Percentiles rank a stretch among this genome's conserved stretches.
phyloP scores from a whole-genome alignment of 371 early-diverging fungal species.

The Syncephalastrum racemosum region DNA sequence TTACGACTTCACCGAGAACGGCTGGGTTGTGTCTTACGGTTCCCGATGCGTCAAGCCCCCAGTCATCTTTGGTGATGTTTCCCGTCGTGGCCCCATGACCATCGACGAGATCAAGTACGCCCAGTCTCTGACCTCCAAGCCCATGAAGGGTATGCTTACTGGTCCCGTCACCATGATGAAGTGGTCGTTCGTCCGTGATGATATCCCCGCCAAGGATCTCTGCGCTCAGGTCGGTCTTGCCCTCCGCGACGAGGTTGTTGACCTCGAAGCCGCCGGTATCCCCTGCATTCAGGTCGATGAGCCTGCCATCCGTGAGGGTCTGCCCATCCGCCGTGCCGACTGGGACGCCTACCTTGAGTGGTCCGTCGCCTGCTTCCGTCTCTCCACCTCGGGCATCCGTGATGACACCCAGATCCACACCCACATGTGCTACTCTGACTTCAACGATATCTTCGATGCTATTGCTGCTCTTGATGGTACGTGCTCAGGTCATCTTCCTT shows the following conservation, averaged over 20 bases:
- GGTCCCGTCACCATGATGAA: constrained; percentile 94
- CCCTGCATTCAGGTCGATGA: constrained; percentile 96
- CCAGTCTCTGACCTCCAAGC: constrained; percentile 83
- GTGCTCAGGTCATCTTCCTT: constrained; percentile 5
- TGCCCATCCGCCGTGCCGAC: constrained; percentile 88
- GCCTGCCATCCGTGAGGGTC: constrained; percentile 97
- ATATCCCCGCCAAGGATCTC: constrained; percentile 84
- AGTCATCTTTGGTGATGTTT: constrained; percentile 90
- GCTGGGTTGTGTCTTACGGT: constrained; percentile 98
- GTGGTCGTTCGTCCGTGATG: constrained; percentile 98
- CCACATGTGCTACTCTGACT: constrained; percentile 97
- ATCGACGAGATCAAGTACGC: constrained; percentile 81
- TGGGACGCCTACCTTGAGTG: constrained; percentile 91
- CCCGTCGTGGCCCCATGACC: constrained; percentile 91
- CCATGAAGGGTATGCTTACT: constrained; percentile 97
- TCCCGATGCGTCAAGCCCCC: constrained; percentile 95
- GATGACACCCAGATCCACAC: constrained; percentile 95
- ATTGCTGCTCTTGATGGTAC: constrained; percentile 80
- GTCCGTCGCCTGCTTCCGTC: constrained; percentile 93
- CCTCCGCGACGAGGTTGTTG: constrained; percentile 93
- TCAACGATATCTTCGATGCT: constrained; percentile 95
- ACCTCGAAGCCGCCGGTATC: constrained; percentile 92
- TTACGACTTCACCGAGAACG: constrained; percentile 90
- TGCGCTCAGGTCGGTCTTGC: constrained; percentile 93
- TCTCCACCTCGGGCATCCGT: constrained; percentile 85